Evolutionary conservation across 2,329 filamentous ascomycete genomes (phyloP), one percentile per base, ranked within the genome.

Genomic region (Ophiosphaerella narmari): DNA sequence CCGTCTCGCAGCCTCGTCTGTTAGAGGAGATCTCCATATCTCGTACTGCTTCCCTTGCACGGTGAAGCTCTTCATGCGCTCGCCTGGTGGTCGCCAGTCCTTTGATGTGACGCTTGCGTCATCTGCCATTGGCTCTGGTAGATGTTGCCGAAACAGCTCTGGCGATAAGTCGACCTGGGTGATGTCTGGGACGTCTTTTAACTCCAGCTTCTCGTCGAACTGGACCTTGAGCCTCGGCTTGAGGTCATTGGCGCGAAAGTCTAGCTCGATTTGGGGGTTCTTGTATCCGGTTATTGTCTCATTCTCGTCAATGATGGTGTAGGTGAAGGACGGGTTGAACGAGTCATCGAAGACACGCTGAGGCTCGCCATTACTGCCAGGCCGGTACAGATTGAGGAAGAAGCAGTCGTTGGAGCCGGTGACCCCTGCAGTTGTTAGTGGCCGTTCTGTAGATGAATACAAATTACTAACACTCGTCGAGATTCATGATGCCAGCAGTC

Each of bases 221-320:
- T 83, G 82, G 44, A 91, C 81, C 47, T 86, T 81, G 29, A 97
- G 71, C 61, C 89, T 84, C 0, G 92, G 91, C 59, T 86, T 86
- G 76, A 97, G 85, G 70, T 97, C 89, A 70, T 88, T 83, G 34
- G 83, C 82, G 31, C 81, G 80, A 60, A 87, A 86, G 55, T 85
- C 85, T 47, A 97, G 77, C 55, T 85, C 83, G 67, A 97, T 87
- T 57, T 85, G 85, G 47, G 96, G 81, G 46, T 86, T 85, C 70
- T 91, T 87, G 78, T 97, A 96, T 33, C 93, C 93, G 63, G 96
- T 92, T 57, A 97, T 93, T 26, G 82, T 83, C 74, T 99, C 91
- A 7, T 94, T 87, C n/a, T 97, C 88, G 65, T 91, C 91, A 62
- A 97, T 97, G 57, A 99, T 88, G 1, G 90, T 80, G 73, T 97